Evolutionary conservation across 164 flowering plant genomes (phyloP).

Genomic region (Euptelea pleiosperma): DNA sequence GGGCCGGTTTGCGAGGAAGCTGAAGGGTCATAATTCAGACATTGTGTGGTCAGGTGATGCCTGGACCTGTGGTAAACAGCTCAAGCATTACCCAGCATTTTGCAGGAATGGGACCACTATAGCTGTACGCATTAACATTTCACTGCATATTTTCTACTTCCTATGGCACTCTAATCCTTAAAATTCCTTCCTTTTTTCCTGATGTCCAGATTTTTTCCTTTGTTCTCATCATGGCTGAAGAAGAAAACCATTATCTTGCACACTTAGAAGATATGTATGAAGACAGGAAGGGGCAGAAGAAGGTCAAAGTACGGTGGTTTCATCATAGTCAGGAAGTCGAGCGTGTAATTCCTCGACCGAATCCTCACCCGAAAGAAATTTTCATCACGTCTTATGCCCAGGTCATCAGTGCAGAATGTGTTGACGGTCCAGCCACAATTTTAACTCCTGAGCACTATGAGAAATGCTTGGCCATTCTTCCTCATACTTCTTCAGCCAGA

Average conservation of each 20-base stretch:
- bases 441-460: conserved; percentile 83
- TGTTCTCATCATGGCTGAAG: conserved; percentile 90
- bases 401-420: conserved; percentile 94
- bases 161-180: neutral
- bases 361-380: conserved; percentile 81
- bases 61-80: conserved; percentile 93
- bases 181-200: conserved; percentile 5
- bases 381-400: conserved; percentile 85
- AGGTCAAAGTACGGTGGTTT: conserved; percentile 97
- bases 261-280: conserved; percentile 98
- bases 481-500: conserved; percentile 39
- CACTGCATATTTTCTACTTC: conserved; percentile 3
- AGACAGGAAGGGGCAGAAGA: conserved; percentile 84
- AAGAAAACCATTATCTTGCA: conserved; percentile 72
- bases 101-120: conserved; percentile 72
- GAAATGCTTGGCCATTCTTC: conserved; percentile 53
- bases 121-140: conserved; percentile 46
- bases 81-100: conserved; percentile 82
- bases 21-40: conserved; percentile 47
- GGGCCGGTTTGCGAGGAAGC: conserved; percentile 50
- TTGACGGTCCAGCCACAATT: conserved; percentile 85
- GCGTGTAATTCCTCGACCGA: conserved; percentile 45
- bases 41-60: conserved; percentile 86
- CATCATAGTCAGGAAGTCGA: conserved; percentile 79
- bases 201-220: conserved; percentile 78